These are phyloP conservation scores for Asterophora parasitica DNA, from an alignment of 768 basidiomycete genomes.

Conservation along the genomic window DNA sequence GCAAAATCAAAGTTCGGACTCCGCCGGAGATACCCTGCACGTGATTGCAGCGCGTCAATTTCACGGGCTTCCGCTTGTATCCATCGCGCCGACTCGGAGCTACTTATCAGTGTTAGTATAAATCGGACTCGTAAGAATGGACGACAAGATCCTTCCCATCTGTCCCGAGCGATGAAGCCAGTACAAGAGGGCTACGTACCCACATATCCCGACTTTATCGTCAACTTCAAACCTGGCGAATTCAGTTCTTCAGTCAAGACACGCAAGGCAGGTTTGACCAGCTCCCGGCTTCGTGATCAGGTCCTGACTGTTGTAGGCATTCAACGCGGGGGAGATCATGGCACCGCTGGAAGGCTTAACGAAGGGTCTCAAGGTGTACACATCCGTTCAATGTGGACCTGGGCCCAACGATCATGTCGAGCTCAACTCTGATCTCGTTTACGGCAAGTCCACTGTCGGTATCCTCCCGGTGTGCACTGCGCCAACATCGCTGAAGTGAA, in stretches of 20 bases:
- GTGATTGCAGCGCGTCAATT: slow-evolving; percentile 5
- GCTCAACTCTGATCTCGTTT: slow-evolving; percentile 56
- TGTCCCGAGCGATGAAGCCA: slow-evolving; percentile 19
- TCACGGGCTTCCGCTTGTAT: background rate
- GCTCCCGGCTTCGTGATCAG: background rate
- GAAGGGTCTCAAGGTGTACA: slow-evolving; percentile 37
- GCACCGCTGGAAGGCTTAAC: slow-evolving; percentile 27
- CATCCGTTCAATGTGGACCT: slow-evolving; percentile 47
- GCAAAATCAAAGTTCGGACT: slow-evolving; percentile 23
- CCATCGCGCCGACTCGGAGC: background rate
- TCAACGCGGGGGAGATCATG: slow-evolving; percentile 34
- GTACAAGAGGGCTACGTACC: slow-evolving; percentile 26
- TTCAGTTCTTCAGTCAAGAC: slow-evolving; percentile 33
- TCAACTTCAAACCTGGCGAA: slow-evolving; percentile 31
- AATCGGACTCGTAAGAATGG: background rate
- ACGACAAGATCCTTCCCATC: background rate
- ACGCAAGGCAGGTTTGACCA: slow-evolving; percentile 24
- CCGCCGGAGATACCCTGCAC: slow-evolving; percentile 14
- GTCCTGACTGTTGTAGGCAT: slow-evolving; percentile 23
- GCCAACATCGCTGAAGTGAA: slow-evolving; percentile 34
- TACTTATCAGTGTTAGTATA: no score
- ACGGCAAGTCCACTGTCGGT: slow-evolving; percentile 33
- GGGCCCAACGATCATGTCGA: slow-evolving; percentile 46
- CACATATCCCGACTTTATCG: slow-evolving; percentile 31
- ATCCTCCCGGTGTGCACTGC: no score